Base-by-base conservation (phyloP, 1,139 yeast genomes). In the Saccharomyces hybrid region DNA sequence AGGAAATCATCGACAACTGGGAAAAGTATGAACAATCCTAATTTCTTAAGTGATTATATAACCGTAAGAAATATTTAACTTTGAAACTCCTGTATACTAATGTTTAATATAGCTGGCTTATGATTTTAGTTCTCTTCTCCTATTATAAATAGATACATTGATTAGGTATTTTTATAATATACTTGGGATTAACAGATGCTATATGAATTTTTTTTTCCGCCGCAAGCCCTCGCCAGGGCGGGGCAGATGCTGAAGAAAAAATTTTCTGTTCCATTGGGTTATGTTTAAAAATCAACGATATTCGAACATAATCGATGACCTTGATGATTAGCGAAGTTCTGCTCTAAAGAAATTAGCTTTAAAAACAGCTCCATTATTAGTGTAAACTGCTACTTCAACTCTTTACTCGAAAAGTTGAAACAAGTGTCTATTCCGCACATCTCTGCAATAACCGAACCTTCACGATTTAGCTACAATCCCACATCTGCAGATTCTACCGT, bases 1-100 rank as follows among this genome's bases (percentile, higher is more conserved):
- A 89, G 79, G 78, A 79, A 55, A 87, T 93, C 65, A 77, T 93
- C 65, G 97, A 93, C 61, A 89, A 90, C 80, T 93, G 99, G 99
- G 97, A 88, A 68, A 77, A 80, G 60, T 90, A 88, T 71, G 75
- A 73, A 62, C 62, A 55, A 51, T 32, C 23, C 42, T 27, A 32
- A n/a, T 38, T 7, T 32, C 23, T 28, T 8, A n/a, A 42, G 13
- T 14, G 9, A 16, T 14, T 14, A 11, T 49, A 23, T 14, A 14
- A 42, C n/a, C 48, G 48, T 13, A 46, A 11, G 28, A 26, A 14
- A 29, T 46, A 25, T 27, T 27, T 23, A 13, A 46, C 19, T 38
- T 14, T 25, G 26, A 19, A 38, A 38, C 19, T 38, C 11, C 44
- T 38, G 44, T 27, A 46, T 26, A 27, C 48, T 46, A 26, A 26